A percentile compares a stretch with the other conserved stretches of the same genome.
phyloP scores from a whole-genome alignment of 768 basidiomycete genomes.

The Hortiboletus campestris region DNA sequence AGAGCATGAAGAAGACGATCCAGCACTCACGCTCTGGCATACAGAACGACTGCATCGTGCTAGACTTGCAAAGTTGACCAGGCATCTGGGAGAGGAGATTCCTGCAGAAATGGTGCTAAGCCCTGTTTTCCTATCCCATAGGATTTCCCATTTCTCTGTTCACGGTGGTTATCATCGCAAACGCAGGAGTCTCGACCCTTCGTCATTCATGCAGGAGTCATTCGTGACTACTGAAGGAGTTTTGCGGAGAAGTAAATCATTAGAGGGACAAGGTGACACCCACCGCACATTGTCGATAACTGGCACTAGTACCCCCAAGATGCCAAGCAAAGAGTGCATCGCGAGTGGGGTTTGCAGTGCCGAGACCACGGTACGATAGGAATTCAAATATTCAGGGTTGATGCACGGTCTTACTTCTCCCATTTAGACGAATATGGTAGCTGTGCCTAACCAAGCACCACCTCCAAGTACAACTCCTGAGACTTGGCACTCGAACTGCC shows the following conservation, averaged over 20 bases:
- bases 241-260: slow-evolving; percentile 32
- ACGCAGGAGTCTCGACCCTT: slow-evolving; percentile 17
- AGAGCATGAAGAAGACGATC: slow-evolving; percentile 6
- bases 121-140: slow-evolving; percentile 2
- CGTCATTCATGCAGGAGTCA: not conserved
- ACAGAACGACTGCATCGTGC: slow-evolving; percentile 29
- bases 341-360: not conserved
- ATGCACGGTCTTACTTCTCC: not conserved
- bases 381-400: not conserved
- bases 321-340: not conserved
- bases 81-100: slow-evolving; percentile 38
- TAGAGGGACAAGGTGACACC: slow-evolving; percentile 13
- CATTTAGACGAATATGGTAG: not conserved
- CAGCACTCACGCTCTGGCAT: not conserved
- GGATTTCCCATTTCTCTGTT: not conserved
- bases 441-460: not conserved
- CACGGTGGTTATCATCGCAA: slow-evolving; percentile 6
- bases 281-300: not conserved
- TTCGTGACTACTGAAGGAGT: not conserved
- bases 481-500: not conserved
- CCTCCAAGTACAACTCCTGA: not conserved
- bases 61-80: slow-evolving; percentile 37
- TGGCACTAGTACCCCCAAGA: not conserved
- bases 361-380: slow-evolving; percentile 6
- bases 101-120: slow-evolving; percentile 35